A percentile compares a stretch with the other conserved stretches of the same genome.
Conservation (phyloP, 768 basidiomycete genomes). For the Butyriboletus loyo region DNA sequence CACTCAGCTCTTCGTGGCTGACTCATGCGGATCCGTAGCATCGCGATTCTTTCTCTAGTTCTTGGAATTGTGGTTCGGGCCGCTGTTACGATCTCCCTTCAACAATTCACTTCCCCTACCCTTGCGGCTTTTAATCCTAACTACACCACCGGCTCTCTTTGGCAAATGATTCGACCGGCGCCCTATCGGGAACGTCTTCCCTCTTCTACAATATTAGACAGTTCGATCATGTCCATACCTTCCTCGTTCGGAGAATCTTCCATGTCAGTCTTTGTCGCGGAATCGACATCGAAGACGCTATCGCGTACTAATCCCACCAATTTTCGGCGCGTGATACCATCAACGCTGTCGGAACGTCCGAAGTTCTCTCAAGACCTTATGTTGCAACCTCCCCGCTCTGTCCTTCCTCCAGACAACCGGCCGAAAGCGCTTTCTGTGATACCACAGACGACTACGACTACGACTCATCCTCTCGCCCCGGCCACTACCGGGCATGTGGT, state of each 20-base stretch:
- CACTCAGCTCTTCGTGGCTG: conserved; percentile 4
- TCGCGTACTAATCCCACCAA: conserved; percentile 25
- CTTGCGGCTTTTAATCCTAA: conserved; percentile 18
- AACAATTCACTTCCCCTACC: conserved; percentile 18
- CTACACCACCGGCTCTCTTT: conserved; percentile 32
- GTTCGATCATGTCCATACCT: conserved; percentile 29
- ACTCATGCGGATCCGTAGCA: conserved; percentile 38
- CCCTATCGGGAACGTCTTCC: conserved; percentile 38
- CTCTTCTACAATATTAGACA: conserved; percentile 28
- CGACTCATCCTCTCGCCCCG: conserved; percentile 9
- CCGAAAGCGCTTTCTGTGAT: conserved; percentile 32
- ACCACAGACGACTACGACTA: conserved; percentile 14
- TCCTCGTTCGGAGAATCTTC: conserved; percentile 50
- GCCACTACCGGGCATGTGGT: conserved; percentile 11
- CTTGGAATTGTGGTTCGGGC: conserved; percentile 46
- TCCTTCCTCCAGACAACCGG: conserved; percentile 16
- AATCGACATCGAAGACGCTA: conserved; percentile 34
- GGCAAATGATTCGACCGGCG: conserved; percentile 41
- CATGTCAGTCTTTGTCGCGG: conserved; percentile 48
- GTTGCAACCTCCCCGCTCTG: conserved; percentile 32
- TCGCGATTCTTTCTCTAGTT: conserved; percentile 68
- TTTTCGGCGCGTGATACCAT: conserved; percentile 17
- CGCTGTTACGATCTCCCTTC: conserved; percentile 21
- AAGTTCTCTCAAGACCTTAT: conserved; percentile 36
- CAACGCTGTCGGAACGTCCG: conserved; percentile 26